Conservation (phyloP, 108 stramenopile species). For the Nitzschia sp. region DNA sequence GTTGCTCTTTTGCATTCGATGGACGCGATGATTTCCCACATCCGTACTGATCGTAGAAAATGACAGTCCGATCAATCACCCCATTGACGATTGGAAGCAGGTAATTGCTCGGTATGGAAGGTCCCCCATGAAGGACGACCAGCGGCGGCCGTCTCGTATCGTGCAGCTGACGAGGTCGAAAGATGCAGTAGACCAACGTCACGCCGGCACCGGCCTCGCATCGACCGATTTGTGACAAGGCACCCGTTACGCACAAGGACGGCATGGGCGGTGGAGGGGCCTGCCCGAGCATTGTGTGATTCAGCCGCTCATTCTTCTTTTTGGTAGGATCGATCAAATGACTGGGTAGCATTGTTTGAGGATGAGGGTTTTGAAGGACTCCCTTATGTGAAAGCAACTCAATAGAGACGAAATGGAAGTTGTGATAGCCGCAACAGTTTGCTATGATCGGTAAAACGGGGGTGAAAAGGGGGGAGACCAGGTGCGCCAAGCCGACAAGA, state of each 20-base stretch:
- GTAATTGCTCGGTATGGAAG: constrained; percentile 68
- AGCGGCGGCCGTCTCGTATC: constrained; percentile 37
- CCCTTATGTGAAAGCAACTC: too few species aligned
- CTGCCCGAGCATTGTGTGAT: constrained; percentile 20
- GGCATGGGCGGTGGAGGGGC: constrained; percentile 29
- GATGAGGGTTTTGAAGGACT: too few species aligned
- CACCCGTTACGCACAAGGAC: constrained; percentile 51
- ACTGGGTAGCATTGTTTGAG: constrained; percentile 18
- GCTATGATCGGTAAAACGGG: too few species aligned
- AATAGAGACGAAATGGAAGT: background rate
- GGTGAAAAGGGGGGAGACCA: too few species aligned
- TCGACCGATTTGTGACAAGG: constrained; percentile 33
- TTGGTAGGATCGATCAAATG: constrained; percentile 25
- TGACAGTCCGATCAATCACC: constrained; percentile 51
- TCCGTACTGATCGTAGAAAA: constrained; percentile 60
- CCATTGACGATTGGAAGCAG: constrained; percentile 55
- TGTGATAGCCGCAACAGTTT: too few species aligned
- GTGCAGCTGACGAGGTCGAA: constrained; percentile 45
- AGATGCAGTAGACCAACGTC: constrained; percentile 35
- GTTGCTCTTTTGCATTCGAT: constrained; percentile 1
- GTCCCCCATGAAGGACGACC: constrained; percentile 72
- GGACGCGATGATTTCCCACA: constrained; percentile 49
- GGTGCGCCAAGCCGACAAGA: too few species aligned
- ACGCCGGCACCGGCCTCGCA: constrained; percentile 17
- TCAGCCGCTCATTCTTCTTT: constrained; percentile 26